These are phyloP conservation scores for Platanus orientalis DNA, from an alignment of 164 flowering plant genomes.

Conservation along the genomic window DNA sequence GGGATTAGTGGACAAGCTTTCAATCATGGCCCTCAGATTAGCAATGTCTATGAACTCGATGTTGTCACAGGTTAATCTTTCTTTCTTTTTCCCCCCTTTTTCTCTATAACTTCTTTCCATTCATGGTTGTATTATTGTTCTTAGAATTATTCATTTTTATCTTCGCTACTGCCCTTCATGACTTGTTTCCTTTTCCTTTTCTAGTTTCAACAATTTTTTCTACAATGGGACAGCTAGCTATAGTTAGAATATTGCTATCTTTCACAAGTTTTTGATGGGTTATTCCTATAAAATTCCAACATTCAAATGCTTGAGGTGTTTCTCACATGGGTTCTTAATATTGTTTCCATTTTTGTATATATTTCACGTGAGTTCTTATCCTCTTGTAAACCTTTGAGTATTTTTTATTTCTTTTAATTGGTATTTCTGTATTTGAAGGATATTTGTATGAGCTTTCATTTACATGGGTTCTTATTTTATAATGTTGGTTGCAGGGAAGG, in stretches of 20 bases:
- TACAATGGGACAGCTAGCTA: no score
- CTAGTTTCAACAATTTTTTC: no score
- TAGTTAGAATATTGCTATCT: no score
- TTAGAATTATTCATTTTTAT: neutral
- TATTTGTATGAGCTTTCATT: no score
- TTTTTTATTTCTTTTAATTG: neutral
- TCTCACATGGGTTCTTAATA: neutral
- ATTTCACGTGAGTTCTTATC: neutral
- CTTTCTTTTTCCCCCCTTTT: no score
- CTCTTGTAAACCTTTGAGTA: neutral
- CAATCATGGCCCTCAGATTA: slow-evolving; percentile 91
- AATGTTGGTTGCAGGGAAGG: slow-evolving; percentile 79
- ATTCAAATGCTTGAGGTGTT: no score
- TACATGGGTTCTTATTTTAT: no score
- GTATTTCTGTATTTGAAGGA: no score
- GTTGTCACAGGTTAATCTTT: slow-evolving; percentile 99
- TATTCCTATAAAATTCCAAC: no score
- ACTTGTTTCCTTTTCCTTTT: neutral
- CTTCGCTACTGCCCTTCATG: no score
- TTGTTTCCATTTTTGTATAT: neutral
- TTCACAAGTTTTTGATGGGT: no score
- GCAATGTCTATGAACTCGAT: slow-evolving; percentile 78
- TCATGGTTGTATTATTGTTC: neutral
- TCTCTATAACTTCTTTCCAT: neutral
- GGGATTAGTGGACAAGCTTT: slow-evolving; percentile 99